Evolutionary conservation across 108 stramenopile genomes (phyloP), one percentile per base, ranked within the genome.

Genomic region (Fistulifera pelliculosa): DNA sequence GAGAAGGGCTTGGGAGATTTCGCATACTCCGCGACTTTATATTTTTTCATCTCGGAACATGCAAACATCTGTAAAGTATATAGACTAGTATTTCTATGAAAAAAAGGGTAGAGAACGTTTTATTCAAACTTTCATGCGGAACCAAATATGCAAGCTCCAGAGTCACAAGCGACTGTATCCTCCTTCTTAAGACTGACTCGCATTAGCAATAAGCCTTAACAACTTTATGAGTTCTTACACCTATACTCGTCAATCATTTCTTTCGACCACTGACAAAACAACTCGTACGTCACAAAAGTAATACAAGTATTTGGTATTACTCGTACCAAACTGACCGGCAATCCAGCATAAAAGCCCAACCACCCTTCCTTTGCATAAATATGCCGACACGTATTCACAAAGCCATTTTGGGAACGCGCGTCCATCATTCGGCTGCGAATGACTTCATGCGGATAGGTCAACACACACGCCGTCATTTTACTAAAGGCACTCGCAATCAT

Each of bases 381-480:
- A 15, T 63, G 68, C 35, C 45, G 15, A 18, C 65, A 55, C 15
- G 84, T 90, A 7, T 56, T 56, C 4, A 60, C 42, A 1, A 90
- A 55, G 16, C 70, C 70, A 26, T 67, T 57, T 7, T 44, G 54
- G 3, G 66, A 19, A 41, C 90, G 58, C 40, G 76, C 72, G 69
- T 95, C 94, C 85, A 86, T 83, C 85, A 95, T 93, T 22, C 94
- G 75, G 57, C 74, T 72, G 40, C 94, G 66, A 21, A 93, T 61
- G 14, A 95, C 94, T 64, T 95, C 94, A 56, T 95, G 94, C 15
- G 94, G 94, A 70, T 95, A 95, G 1, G 87, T 86, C 19, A 90
- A 44, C 5, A 76, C 25, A 10, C 81, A 81, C 10, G 94, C 94
- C 42, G 65, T 65, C 71, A 93, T 83, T 73, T 95, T 95, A 38